Base-by-base conservation (phyloP, 2,329 filamentous ascomycete species). In the Corynespora cassiicola region DNA sequence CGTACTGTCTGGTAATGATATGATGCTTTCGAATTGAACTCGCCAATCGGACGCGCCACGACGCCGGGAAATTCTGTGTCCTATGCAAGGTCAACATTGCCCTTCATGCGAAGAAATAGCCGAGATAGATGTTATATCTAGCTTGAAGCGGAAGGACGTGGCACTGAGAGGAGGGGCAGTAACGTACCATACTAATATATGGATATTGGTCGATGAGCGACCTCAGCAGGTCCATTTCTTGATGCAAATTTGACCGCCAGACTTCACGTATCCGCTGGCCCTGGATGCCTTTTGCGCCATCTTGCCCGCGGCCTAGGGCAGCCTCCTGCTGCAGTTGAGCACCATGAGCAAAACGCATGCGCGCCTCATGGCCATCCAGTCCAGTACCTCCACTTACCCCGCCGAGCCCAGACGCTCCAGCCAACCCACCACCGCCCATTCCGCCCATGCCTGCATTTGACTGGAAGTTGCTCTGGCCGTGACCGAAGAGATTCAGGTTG, bases 1-100 rank as follows among this genome's bases (percentile, higher is more conserved):
- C 94, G 88, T 30, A 99, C 79, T 45, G 92, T 97, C 75, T 99
- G 94, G 72, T 99, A 99, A 68, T 99, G 94, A 65, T 99, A 99
- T 60, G 96, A 92, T 52, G 90, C 94, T 74, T 96, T 97, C 42
- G 88, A 94, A 43, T 87, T 84, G 69, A 99, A 99, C 39, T 87
- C 84, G 31, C 94, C 94, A 79, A 99, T 97, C 2, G 94, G 94
- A 54, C 94, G 83, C 17, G 92, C 90, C 36, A 99, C 92, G 36
- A 99, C 90, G 40, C 94, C 94, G n/a, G 94, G 94, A 58, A 99
- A 99, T 66, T 97, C 92, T 16, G 94, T 96, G 66, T 99, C 94
- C 91, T 96, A 33, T 14, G 34, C 19, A 10, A 12, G 26, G 20
- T n/a, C n/a, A 31, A 16, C 29, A 16, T 31, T 7, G 6, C 10